A percentile compares a stretch with the other conserved stretches of the same genome.
phyloP scores from a whole-genome alignment of 2,329 filamentous ascomycete species.

The Aureobasidium uvarum region DNA sequence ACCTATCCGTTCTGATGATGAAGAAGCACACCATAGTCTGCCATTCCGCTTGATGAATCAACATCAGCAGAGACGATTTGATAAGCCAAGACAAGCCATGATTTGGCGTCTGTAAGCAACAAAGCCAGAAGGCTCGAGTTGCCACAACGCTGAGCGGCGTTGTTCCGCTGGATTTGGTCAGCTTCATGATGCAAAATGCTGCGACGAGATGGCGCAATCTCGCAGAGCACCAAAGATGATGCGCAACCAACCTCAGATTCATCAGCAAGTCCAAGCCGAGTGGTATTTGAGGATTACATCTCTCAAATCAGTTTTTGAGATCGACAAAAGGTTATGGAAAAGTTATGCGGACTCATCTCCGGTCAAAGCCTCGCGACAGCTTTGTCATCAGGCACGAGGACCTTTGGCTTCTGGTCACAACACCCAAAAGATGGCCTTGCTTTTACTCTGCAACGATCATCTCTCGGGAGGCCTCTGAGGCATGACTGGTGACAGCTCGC shows the following conservation, averaged over 20 bases:
- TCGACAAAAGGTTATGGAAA: not conserved
- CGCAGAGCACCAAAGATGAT: too few species aligned
- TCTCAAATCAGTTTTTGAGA: too few species aligned
- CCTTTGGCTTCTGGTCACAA: not conserved
- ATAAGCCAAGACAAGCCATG: not conserved
- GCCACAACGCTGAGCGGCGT: not conserved
- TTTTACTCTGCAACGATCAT: not conserved
- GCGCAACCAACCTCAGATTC: too few species aligned
- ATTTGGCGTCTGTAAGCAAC: not conserved
- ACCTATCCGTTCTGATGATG: not conserved
- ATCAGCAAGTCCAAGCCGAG: not conserved
- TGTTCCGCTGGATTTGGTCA: slow-evolving; percentile 7
- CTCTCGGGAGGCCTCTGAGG: too few species aligned
- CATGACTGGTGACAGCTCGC: not conserved
- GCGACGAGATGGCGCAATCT: not conserved
- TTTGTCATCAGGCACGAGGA: not conserved
- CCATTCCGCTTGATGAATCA: not conserved
- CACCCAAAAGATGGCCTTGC: not conserved
- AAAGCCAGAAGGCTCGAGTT: not conserved
- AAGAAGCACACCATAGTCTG: not conserved
- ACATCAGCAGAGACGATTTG: not conserved
- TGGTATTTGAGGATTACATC: not conserved
- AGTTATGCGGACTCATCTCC: not conserved
- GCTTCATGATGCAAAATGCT: slow-evolving; percentile 1
- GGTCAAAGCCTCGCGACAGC: not conserved